Conservation (phyloP, 768 basidiomycete species). For the Leccinum olivaceopallidum region DNA sequence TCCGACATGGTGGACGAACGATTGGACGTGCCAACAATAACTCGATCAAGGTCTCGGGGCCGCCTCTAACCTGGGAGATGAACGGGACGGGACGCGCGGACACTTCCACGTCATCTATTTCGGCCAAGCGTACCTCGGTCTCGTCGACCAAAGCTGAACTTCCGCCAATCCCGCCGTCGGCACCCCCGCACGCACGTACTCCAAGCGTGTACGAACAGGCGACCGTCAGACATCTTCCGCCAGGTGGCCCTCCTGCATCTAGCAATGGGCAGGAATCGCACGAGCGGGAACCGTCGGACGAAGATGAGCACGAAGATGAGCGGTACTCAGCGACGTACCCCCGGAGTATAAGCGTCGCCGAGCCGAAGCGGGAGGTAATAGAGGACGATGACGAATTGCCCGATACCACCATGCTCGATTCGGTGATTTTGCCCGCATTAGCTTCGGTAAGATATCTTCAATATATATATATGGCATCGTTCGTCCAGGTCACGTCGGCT, state of each 20-base stretch:
- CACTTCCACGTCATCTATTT: constrained; percentile 35
- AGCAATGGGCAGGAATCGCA: constrained; percentile 32
- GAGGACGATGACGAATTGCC: constrained; percentile 60
- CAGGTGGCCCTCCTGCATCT: constrained; percentile 2
- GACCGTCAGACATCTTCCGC: constrained; percentile 43
- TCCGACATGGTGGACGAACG: constrained; percentile 73
- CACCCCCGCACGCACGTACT: constrained; percentile 34
- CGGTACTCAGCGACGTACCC: constrained; percentile 53
- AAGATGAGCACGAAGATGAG: constrained; percentile 65
- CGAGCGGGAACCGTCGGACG: constrained; percentile 56
- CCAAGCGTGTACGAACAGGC: constrained; percentile 55
- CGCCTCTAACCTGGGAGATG: constrained; percentile 81
- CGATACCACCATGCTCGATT: constrained; percentile 92
- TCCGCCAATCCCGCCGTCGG: constrained; percentile 52
- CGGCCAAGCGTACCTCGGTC: constrained; percentile 32
- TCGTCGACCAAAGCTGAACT: constrained; percentile 60
- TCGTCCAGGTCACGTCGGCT: constrained; percentile 9
- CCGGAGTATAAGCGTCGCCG: constrained; percentile 41
- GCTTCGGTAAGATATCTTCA: constrained; percentile 67
- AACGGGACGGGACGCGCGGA: constrained; percentile 49
- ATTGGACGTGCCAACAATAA: constrained; percentile 64
- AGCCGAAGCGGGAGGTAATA: constrained; percentile 34
- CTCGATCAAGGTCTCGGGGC: constrained; percentile 60
- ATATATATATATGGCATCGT: neutral
- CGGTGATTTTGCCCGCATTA: constrained; percentile 94